phyloP scores from a whole-genome alignment of 2,329 filamentous ascomycete genomes.

The Amesomyces nigricolor region DNA sequence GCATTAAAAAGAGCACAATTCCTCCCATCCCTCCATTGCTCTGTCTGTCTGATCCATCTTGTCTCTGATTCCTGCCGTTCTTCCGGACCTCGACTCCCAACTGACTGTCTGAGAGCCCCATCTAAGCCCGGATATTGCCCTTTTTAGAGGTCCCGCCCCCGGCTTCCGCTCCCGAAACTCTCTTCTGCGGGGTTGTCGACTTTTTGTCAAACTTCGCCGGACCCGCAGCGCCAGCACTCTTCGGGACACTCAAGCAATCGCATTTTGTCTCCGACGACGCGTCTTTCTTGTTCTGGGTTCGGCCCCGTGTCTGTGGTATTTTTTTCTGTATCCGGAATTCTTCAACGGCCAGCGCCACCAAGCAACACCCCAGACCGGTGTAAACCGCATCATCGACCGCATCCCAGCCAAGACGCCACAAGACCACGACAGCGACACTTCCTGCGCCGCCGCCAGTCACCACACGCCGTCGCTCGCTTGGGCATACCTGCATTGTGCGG shows the following conservation, averaged over 20 bases:
- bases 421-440: not conserved
- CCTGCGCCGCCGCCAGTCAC: slow-evolving; percentile 11
- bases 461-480: slow-evolving; percentile 8
- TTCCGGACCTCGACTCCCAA: too few relatives aligned
- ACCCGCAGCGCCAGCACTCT: slow-evolving; percentile 8
- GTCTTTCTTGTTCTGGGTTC: not conserved
- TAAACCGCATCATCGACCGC: not conserved
- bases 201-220: not conserved
- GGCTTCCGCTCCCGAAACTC: not conserved
- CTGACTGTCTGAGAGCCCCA: not conserved
- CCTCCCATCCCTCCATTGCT: too few relatives aligned
- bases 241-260: not conserved
- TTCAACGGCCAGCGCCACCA: too few relatives aligned
- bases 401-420: not conserved
- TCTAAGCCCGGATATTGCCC: not conserved
- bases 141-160: not conserved
- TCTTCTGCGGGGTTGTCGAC: slow-evolving; percentile 14
- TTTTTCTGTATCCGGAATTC: too few relatives aligned
- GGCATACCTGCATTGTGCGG: slow-evolving; percentile 11
- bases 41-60: too few relatives aligned
- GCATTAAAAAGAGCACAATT: too few relatives aligned
- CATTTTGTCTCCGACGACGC: not conserved
- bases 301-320: not conserved
- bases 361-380: too few relatives aligned
- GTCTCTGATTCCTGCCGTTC: too few relatives aligned